phyloP scores from a whole-genome alignment of 192 early-diverging fungal species.

The Podila minutissima region DNA sequence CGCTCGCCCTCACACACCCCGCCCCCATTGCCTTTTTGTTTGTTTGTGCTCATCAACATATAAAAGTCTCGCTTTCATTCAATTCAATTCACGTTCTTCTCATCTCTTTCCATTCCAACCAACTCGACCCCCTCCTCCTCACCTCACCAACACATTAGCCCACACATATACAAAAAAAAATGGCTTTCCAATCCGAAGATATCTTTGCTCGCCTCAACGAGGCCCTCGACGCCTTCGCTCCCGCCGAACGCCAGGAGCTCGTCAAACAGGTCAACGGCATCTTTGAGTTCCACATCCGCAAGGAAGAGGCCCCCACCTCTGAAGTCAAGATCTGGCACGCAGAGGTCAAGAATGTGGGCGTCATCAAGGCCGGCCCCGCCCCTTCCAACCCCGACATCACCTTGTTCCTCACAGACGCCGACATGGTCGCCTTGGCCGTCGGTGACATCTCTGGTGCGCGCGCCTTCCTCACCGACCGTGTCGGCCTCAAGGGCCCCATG shows the following conservation, averaged over 20 bases:
- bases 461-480: slow-evolving; percentile 1
- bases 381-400: slow-evolving; percentile 6
- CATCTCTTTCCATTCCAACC: not conserved
- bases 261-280: slow-evolving; percentile 76
- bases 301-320: not conserved
- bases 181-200: slow-evolving; percentile 71
- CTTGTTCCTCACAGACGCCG: slow-evolving; percentile 8
- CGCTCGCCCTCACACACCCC: not conserved
- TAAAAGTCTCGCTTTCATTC: not conserved
- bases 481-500: slow-evolving; percentile 16
- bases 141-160: not conserved
- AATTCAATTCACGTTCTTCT: not conserved
- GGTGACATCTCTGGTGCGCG: slow-evolving; percentile 13
- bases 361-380: slow-evolving; percentile 2
- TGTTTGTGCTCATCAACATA: not conserved
- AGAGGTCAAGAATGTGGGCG: slow-evolving; percentile 12
- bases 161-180: not conserved
- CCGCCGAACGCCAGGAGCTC: slow-evolving; percentile 63
- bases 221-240: slow-evolving; percentile 57
- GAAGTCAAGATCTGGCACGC: slow-evolving; percentile 21
- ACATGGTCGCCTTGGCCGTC: slow-evolving; percentile 6
- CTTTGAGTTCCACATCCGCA: slow-evolving; percentile 73
- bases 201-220: slow-evolving; percentile 73
- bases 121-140: no score
- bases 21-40: not conserved